These are phyloP conservation scores for Solanum neorickii DNA, from an alignment of 257 asterid genomes.

Conservation along the genomic window DNA sequence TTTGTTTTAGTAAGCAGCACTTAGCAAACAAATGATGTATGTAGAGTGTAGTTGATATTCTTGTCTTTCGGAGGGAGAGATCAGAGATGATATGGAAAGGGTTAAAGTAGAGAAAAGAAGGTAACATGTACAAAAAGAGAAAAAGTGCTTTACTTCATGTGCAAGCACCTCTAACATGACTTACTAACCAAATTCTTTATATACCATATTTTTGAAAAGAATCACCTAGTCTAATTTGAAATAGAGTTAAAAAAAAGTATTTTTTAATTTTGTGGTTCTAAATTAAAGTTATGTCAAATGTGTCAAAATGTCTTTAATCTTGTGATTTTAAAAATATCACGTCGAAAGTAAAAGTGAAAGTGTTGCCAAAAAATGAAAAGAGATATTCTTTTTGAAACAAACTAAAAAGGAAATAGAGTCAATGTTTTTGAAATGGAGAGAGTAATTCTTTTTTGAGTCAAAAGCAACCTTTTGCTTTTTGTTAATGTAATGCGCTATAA, in stretches of 20 bases:
- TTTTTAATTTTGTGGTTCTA: too few species aligned
- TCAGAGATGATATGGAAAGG: neutral
- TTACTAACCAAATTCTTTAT: neutral
- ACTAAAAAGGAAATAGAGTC: too few species aligned
- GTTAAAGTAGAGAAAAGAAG: slow-evolving; percentile 1
- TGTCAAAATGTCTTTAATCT: too few species aligned
- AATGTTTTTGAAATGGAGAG: too few species aligned
- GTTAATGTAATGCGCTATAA: neutral
- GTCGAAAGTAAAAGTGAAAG: too few species aligned
- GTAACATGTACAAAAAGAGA: slow-evolving; percentile 1
- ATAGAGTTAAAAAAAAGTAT: rapidly evolving
- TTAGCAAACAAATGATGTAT: neutral
- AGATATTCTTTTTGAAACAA: too few species aligned
- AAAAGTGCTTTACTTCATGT: slow-evolving; percentile 45
- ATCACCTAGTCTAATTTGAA: too few species aligned
- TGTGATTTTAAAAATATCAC: too few species aligned
- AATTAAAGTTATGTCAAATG: too few species aligned
- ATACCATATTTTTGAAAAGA: neutral
- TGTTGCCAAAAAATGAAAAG: too few species aligned
- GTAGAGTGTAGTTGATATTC: neutral
- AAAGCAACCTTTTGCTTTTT: neutral
- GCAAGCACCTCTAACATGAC: slow-evolving; percentile 34
- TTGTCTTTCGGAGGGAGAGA: neutral
- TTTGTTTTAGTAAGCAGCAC: neutral
- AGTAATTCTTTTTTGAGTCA: neutral